Conservation (phyloP, 2,329 filamentous ascomycete species). For the Botrytis cinerea region DNA sequence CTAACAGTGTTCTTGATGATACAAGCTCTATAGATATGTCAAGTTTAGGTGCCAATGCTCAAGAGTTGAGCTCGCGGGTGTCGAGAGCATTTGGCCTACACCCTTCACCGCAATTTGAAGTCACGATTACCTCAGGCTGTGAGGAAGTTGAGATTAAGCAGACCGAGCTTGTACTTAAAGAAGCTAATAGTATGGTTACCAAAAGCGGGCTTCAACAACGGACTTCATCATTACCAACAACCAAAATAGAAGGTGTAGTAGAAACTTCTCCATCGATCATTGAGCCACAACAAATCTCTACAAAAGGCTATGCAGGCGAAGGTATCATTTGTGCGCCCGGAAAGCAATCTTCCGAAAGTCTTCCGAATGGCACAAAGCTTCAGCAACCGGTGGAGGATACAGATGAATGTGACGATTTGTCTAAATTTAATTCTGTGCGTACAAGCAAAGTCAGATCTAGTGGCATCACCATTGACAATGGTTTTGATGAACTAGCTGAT, state of each 20-base stretch:
- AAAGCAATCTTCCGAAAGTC: neutral
- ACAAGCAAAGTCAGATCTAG: constrained; percentile 25
- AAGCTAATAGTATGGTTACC: neutral
- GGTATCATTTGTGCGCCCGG: neutral
- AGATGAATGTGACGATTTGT: neutral
- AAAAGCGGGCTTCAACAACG: neutral
- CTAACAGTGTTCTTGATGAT: constrained; percentile 11
- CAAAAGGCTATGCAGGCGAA: too few relatives aligned
- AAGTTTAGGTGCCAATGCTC: constrained; percentile 32
- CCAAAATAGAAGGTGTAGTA: neutral
- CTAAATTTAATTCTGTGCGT: neutral
- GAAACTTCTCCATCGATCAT: neutral
- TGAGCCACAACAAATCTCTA: neutral
- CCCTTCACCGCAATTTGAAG: constrained; percentile 28
- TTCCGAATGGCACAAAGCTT: neutral
- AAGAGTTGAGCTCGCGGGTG: constrained; percentile 34
- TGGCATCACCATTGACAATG: constrained; percentile 28
- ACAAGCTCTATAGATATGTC: constrained; percentile 29
- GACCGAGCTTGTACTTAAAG: neutral
- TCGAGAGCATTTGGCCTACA: constrained; percentile 36
- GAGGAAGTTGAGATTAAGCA: neutral
- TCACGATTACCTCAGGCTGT: constrained; percentile 15
- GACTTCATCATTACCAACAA: constrained; percentile 8
- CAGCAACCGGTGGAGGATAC: neutral
- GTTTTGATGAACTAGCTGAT: constrained; percentile 29